A percentile compares a stretch with the other conserved stretches of the same genome.
Conservation (phyloP, 1,284 basidiomycete genomes). For the Apiotrichum laibachii region DNA sequence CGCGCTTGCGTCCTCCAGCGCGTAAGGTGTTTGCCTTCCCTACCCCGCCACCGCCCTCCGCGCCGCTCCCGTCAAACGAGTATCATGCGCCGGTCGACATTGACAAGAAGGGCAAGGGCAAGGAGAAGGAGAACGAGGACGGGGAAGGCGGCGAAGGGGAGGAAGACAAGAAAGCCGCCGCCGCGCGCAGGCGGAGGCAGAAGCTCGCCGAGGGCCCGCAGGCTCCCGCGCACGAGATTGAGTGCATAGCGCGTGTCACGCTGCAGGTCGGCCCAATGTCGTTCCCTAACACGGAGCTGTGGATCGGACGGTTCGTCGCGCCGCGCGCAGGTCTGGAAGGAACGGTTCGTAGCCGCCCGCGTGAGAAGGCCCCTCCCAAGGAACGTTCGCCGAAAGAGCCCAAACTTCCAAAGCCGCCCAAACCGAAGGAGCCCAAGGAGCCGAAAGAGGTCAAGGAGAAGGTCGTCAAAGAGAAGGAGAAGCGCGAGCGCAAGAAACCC, state of each 20-base stretch:
- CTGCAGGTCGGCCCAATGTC: conserved; percentile 42
- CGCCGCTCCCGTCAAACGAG: conserved; percentile 28
- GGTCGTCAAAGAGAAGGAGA: conserved; percentile 12
- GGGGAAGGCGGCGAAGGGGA: conserved; percentile 4
- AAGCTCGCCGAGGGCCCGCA: conserved; percentile 21
- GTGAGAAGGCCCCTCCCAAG: conserved; percentile 3
- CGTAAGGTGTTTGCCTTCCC: conserved; percentile 40
- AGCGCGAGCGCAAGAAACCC: conserved; percentile 3
- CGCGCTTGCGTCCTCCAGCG: conserved; percentile 33
- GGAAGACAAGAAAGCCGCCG: conserved; percentile 6
- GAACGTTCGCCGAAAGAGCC: background rate
- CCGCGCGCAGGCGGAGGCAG: conserved; percentile 8
- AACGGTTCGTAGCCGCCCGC: conserved; percentile 14
- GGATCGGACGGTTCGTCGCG: conserved; percentile 47
- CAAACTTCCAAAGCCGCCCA: conserved; percentile 10
- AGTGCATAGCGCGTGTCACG: conserved; percentile 43
- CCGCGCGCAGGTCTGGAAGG: conserved; percentile 19
- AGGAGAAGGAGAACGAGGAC: conserved; percentile 5
- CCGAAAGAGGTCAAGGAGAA: conserved; percentile 6
- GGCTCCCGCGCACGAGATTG: conserved; percentile 46
- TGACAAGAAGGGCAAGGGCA: conserved; percentile 6
- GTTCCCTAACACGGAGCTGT: conserved; percentile 44
- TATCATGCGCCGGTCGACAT: conserved; percentile 18
- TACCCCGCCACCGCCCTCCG: conserved; percentile 29
- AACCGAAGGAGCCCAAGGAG: background rate